Evolutionary conservation across 371 early-diverging fungal genomes (phyloP).

Genomic region (Fennellomyces sp.): DNA sequence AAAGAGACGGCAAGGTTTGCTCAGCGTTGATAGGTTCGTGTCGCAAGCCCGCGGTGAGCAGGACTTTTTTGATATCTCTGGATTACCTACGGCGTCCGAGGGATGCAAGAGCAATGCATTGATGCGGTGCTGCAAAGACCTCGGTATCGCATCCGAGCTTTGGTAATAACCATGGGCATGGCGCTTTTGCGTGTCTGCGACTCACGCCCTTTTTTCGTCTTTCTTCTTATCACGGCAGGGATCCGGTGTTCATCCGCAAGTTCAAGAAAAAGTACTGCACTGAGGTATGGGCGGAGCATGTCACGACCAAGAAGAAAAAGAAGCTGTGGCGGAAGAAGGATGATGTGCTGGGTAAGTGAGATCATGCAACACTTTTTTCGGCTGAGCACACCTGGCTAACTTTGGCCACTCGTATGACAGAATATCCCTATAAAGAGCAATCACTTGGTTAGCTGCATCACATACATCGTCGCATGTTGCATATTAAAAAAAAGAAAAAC

Average conservation of each 20-base stretch:
- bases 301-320: slow-evolving; percentile 71
- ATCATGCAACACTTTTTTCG: neutral
- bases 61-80: slow-evolving; percentile 78
- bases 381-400: neutral
- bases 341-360: slow-evolving; percentile 54
- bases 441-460: neutral
- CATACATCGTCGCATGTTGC: neutral
- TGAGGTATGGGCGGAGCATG: slow-evolving; percentile 80
- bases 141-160: slow-evolving; percentile 92
- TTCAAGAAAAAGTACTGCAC: slow-evolving; percentile 83
- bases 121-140: slow-evolving; percentile 97
- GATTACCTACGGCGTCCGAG: slow-evolving; percentile 88
- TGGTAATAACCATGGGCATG: too few species aligned
- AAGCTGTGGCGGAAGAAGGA: slow-evolving; percentile 87
- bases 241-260: slow-evolving; percentile 85
- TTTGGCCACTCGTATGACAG: slow-evolving; percentile 1
- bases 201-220: slow-evolving; percentile 3
- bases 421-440: slow-evolving; percentile 1
- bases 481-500: neutral
- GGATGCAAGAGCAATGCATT: slow-evolving; percentile 94
- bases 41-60: slow-evolving; percentile 97
- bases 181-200: too few species aligned
- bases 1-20: too few species aligned
- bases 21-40: slow-evolving; percentile 72
- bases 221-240: slow-evolving; percentile 43